phyloP scores from a whole-genome alignment of 2,329 filamentous ascomycete genomes.

The Monosporascus sp. region DNA sequence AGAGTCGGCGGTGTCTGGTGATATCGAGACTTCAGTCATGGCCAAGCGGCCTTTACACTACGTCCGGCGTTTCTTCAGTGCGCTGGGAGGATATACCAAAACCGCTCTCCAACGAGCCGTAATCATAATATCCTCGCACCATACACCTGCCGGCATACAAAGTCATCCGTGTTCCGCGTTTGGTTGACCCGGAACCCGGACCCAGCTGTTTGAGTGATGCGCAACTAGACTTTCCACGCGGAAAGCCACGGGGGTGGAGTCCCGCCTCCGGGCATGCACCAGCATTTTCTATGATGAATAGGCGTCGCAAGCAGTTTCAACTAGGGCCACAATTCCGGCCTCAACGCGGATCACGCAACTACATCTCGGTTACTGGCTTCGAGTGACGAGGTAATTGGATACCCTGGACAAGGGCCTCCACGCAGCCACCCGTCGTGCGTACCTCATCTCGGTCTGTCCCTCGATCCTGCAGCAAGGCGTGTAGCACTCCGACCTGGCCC shows the following conservation, averaged over 20 bases:
- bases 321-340: not conserved
- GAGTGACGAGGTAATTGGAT: constrained; percentile 7
- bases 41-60: too few species aligned
- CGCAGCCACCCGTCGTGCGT: constrained; percentile 25
- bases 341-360: not conserved
- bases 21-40: too few species aligned
- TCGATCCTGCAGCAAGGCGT: constrained; percentile 30
- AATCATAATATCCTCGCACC: not conserved
- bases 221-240: constrained; percentile 3
- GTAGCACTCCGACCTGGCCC: constrained; percentile 18
- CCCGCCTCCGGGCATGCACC: too few species aligned
- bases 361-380: constrained; percentile 3
- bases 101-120: too few species aligned
- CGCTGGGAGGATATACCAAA: too few species aligned
- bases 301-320: not conserved
- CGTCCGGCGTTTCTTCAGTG: too few species aligned
- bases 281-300: too few species aligned
- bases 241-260: not conserved
- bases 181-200: not conserved
- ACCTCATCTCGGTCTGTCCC: constrained; percentile 29
- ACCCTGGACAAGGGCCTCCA: constrained; percentile 15
- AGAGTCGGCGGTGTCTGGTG: too few species aligned
- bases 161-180: not conserved
- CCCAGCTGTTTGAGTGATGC: not conserved
- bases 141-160: not conserved